Evolutionary conservation across 2,329 filamentous ascomycete genomes (phyloP).

Genomic region (Nannizziopsis arthrosporioides): DNA sequence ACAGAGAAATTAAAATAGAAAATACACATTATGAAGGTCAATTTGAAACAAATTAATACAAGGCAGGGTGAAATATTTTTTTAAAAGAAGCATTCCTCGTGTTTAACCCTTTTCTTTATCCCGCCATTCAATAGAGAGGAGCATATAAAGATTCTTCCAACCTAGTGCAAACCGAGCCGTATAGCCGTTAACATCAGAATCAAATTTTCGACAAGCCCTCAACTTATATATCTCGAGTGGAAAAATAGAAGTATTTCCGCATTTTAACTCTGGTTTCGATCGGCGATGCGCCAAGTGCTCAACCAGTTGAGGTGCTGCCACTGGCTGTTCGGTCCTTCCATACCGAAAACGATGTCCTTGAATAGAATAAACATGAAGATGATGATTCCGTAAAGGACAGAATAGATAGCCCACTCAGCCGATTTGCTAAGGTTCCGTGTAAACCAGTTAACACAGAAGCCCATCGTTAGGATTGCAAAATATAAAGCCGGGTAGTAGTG

Average conservation of each 20-base stretch:
- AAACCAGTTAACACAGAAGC: conserved; percentile 80
- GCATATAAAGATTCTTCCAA: too few relatives aligned
- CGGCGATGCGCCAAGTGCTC: conserved; percentile 69
- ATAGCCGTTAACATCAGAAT: too few relatives aligned
- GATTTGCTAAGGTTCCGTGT: conserved; percentile 54
- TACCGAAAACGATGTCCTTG: conserved; percentile 90
- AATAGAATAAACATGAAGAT: conserved; percentile 82
- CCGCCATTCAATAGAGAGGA: too few relatives aligned
- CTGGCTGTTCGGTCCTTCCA: conserved; percentile 71
- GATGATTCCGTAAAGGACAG: conserved; percentile 57
- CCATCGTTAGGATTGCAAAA: conserved; percentile 82
- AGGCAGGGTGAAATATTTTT: too few relatives aligned
- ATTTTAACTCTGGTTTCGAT: conserved; percentile 30
- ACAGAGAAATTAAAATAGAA: too few relatives aligned
- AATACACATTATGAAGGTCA: too few relatives aligned
- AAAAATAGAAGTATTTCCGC: too few relatives aligned
- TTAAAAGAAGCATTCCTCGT: too few relatives aligned
- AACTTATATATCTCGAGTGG: not conserved
- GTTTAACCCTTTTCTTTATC: too few relatives aligned
- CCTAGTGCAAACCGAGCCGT: too few relatives aligned
- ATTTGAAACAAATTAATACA: too few relatives aligned
- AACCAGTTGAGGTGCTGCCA: conserved; percentile 95
- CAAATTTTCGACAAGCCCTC: not conserved
- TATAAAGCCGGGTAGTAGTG: conserved; percentile 98
- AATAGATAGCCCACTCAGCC: conserved; percentile 59